Evolutionary conservation across 192 early-diverging fungal species (phyloP).

Genomic region (Coemansia sp.): DNA sequence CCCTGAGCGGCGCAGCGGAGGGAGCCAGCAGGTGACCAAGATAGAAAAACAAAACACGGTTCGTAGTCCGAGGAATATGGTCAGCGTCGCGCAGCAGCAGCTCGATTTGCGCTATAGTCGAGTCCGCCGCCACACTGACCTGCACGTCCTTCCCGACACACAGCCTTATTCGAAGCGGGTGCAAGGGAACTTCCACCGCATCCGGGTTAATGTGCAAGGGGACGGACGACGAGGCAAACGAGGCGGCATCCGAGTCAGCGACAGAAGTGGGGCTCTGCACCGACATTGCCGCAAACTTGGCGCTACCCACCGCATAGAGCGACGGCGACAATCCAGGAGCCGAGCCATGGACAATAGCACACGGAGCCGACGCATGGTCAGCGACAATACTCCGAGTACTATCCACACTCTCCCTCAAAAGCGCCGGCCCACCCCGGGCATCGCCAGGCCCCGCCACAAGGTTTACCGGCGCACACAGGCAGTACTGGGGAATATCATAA

Average conservation of each 20-base stretch:
- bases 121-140: conserved; percentile 10
- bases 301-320: neutral
- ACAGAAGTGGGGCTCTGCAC: conserved; percentile 9
- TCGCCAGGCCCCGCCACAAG: conserved; percentile 18
- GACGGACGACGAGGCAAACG: conserved; percentile 5
- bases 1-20: conserved; percentile 15
- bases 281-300: neutral
- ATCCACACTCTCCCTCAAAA: neutral
- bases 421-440: neutral
- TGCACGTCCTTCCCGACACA: conserved; percentile 16
- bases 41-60: conserved; percentile 50
- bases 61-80: conserved; percentile 9
- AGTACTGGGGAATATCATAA: conserved; percentile 68
- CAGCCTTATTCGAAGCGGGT: conserved; percentile 14
- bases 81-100: conserved; percentile 11
- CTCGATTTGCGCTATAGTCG: conserved; percentile 40
- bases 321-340: conserved; percentile 5
- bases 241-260: conserved; percentile 6
- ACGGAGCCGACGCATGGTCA: neutral
- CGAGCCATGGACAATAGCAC: neutral
- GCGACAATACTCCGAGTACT: neutral
- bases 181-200: neutral
- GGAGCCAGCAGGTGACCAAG: conserved; percentile 51
- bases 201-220: neutral
- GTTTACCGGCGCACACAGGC: conserved; percentile 61